These are phyloP conservation scores for Mycena alexandri DNA, from an alignment of 768 basidiomycete species.

Conservation along the genomic window DNA sequence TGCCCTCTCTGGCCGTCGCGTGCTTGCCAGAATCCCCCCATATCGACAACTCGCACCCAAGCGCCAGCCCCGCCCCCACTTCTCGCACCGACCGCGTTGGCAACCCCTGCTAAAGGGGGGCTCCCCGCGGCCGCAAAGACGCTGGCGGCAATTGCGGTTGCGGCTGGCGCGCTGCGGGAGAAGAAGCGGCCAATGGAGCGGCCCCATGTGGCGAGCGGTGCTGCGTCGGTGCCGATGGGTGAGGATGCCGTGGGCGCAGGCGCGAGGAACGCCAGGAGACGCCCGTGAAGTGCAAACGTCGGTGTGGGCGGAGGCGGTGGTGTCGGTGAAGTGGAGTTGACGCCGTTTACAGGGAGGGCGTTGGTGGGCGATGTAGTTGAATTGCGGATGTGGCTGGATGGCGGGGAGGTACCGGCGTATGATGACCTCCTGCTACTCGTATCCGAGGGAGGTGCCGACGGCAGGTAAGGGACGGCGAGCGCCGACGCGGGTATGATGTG, in stretches of 20 bases:
- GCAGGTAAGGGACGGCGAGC: conserved; percentile 27
- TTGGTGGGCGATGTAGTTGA: not conserved
- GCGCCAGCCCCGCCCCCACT: conserved; percentile 69
- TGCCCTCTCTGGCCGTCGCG: not conserved
- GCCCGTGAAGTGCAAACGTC: conserved; percentile 28
- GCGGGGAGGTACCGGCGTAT: conserved; percentile 20
- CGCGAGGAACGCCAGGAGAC: conserved; percentile 36
- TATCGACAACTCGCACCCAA: conserved; percentile 33
- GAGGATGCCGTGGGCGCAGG: conserved; percentile 4
- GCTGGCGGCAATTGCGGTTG: conserved; percentile 5
- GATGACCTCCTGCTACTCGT: conserved; percentile 8
- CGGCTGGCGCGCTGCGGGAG: conserved; percentile 31
- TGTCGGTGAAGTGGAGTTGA: not conserved
- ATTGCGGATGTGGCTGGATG: conserved; percentile 25
- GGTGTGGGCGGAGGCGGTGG: conserved; percentile 20
- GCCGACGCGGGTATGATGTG: conserved; percentile 37
- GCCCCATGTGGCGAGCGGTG: conserved; percentile 14
- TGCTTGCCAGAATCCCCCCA: not conserved
- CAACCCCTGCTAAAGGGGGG: not conserved
- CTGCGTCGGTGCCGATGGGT: conserved; percentile 44
- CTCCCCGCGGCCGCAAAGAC: not conserved
- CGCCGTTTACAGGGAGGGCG: no score
- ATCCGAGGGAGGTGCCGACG: not conserved
- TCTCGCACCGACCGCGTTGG: conserved; percentile 44
- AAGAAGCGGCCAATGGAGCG: conserved; percentile 30